Conservation (phyloP, 179 eudicot species). For the Amaranthus tricolor region DNA sequence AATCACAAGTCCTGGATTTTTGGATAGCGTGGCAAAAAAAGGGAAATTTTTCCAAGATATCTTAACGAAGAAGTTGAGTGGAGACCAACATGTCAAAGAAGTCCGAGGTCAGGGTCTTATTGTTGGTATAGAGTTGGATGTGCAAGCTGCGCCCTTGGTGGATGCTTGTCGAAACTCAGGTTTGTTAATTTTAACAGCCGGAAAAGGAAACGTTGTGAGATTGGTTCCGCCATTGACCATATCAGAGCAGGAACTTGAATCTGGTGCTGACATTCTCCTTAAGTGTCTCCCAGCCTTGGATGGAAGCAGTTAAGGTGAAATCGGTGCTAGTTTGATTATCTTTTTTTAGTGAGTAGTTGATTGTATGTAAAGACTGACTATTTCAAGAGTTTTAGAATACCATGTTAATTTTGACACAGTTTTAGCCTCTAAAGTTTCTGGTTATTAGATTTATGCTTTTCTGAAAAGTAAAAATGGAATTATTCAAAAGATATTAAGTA, state of each 20-base stretch:
- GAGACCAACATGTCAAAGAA: conserved; percentile 71
- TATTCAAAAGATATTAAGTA: no score
- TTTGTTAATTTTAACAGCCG: conserved; percentile 76
- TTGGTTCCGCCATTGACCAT: conserved; percentile 82
- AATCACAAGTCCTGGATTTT: conserved; percentile 57
- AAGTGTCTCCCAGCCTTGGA: conserved; percentile 56
- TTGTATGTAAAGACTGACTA: background rate
- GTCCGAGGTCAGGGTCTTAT: conserved; percentile 80
- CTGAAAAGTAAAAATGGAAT: no score
- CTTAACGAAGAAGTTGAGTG: conserved; percentile 46
- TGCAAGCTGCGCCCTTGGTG: conserved; percentile 63
- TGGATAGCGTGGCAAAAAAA: conserved; percentile 58
- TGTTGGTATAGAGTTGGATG: conserved; percentile 75
- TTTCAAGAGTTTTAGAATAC: no score
- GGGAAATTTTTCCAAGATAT: conserved; percentile 58
- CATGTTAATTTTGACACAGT: no score
- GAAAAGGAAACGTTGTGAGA: conserved; percentile 82
- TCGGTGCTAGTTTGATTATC: background rate
- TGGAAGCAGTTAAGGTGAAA: conserved; percentile 16
- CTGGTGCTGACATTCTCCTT: conserved; percentile 51
- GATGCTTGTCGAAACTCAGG: conserved; percentile 73
- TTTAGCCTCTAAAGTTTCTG: no score
- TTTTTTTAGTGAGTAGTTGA: background rate
- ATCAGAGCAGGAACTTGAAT: conserved; percentile 60
- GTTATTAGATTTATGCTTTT: no score